Evolutionary conservation across 805 yeast species (phyloP).

Genomic region (Wickerhamomyces tratensis): DNA sequence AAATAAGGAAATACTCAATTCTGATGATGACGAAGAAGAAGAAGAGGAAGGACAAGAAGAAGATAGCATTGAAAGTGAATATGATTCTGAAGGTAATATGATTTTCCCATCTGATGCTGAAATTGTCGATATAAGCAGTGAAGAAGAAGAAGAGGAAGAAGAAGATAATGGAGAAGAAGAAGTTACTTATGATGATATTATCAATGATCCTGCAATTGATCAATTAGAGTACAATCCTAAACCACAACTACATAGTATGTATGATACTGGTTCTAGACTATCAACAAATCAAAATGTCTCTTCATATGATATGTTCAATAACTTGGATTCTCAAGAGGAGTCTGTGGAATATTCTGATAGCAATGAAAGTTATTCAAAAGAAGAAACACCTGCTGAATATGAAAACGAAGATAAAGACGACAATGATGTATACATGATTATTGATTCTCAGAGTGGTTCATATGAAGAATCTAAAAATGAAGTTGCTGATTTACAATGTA

Average conservation of each 20-base stretch:
- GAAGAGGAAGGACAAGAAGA: slow-evolving; percentile 2
- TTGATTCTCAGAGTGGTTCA: no score
- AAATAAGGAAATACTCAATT: no score
- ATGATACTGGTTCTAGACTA: no score
- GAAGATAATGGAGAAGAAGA: neutral
- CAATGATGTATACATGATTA: neutral
- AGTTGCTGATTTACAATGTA: neutral
- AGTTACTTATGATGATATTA: neutral
- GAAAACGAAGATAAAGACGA: slow-evolving; percentile 2
- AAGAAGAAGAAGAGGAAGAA: slow-evolving; percentile 1
- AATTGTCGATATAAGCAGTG: slow-evolving; percentile 5
- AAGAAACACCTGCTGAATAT: neutral
- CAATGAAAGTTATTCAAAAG: no score
- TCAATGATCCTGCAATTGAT: neutral
- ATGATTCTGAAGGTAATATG: slow-evolving; percentile 5
- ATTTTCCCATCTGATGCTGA: slow-evolving; percentile 3
- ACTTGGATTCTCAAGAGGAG: neutral
- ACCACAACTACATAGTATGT: no score
- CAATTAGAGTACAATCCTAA: no score
- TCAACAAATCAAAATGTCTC: no score
- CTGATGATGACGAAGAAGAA: neutral
- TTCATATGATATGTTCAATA: no score
- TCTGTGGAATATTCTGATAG: neutral
- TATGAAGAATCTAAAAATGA: slow-evolving; percentile 5
- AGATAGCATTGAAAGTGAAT: neutral